Conservation (phyloP, 352 stramenopile species). For the Globisporangium recalcitrans region DNA sequence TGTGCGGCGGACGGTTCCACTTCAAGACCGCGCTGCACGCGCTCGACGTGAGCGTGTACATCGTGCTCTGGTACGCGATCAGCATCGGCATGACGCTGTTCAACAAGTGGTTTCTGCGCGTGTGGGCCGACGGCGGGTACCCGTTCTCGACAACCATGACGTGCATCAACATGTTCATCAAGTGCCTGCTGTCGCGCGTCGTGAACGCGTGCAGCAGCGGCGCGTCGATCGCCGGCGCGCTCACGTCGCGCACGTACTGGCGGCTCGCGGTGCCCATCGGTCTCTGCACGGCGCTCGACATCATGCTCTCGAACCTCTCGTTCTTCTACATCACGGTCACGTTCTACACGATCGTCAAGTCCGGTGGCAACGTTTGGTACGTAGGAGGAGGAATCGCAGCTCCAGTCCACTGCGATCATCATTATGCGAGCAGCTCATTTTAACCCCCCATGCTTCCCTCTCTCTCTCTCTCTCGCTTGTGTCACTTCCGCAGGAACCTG, state of each 20-base stretch:
- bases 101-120: slow-evolving; percentile 79
- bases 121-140: slow-evolving; percentile 64
- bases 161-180: slow-evolving; percentile 77
- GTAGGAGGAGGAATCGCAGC: background rate
- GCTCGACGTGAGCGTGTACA: slow-evolving; percentile 63
- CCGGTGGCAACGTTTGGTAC: slow-evolving; percentile 65
- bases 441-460: background rate
- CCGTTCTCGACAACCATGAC: slow-evolving; percentile 78
- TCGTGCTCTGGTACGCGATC: slow-evolving; percentile 79
- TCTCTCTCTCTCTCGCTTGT: background rate
- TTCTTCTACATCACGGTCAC: slow-evolving; percentile 86
- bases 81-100: slow-evolving; percentile 85
- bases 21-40: slow-evolving; percentile 35
- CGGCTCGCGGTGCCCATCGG: slow-evolving; percentile 72
- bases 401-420: background rate
- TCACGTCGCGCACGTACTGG: slow-evolving; percentile 46
- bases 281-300: slow-evolving; percentile 76
- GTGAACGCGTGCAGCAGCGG: slow-evolving; percentile 41
- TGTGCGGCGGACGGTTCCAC: slow-evolving; percentile 19
- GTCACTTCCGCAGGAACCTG: slow-evolving; percentile 34
- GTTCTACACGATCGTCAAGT: slow-evolving; percentile 86
- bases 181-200: slow-evolving; percentile 56
- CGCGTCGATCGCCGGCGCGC: slow-evolving; percentile 12
- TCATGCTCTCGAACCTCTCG: slow-evolving; percentile 79
- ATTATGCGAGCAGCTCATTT: background rate